A percentile compares a stretch with the other conserved stretches of the same genome.
Evolutionary conservation across 805 yeast species (phyloP).

Genomic region (Zygosaccharomyces kombuchaensis): DNA sequence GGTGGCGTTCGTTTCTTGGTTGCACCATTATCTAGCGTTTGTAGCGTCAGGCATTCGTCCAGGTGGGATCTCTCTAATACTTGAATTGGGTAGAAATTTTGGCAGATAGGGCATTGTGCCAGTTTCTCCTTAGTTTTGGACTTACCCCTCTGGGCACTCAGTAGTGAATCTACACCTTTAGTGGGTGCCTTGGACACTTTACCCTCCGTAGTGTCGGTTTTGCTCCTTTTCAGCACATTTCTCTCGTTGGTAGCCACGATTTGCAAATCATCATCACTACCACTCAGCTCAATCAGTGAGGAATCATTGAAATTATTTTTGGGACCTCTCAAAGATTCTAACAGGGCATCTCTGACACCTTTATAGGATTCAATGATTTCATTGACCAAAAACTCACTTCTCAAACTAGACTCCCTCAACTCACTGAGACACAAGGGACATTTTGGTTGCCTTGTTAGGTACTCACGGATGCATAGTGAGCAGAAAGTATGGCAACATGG

Average conservation of each 20-base stretch:
- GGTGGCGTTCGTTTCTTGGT: constrained; percentile 3
- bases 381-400: constrained; percentile 65
- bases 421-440: constrained; percentile 80
- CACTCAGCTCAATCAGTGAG: constrained; percentile 30
- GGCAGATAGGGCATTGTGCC: constrained; percentile 69
- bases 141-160: constrained; percentile 10
- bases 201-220: constrained; percentile 1
- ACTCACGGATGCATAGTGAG: constrained; percentile 75
- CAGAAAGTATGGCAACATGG: constrained; percentile 89
- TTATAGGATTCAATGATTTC: constrained; percentile 57
- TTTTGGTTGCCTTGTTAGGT: constrained; percentile 50
- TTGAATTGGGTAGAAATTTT: constrained; percentile 47
- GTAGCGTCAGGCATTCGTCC: constrained; percentile 49
- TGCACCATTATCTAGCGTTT: constrained; percentile 12
- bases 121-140: constrained; percentile 13
- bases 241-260: constrained; percentile 29
- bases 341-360: constrained; percentile 39
- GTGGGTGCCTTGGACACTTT: constrained; percentile 7
- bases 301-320: constrained; percentile 7
- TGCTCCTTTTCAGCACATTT: constrained; percentile 15
- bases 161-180: constrained; percentile 15
- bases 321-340: constrained; percentile 28
- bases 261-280: constrained; percentile 30
- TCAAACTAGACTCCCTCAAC: constrained; percentile 62
- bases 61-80: constrained; percentile 57